phyloP scores from a whole-genome alignment of 345 rosid species.

The Brassica rapa region DNA sequence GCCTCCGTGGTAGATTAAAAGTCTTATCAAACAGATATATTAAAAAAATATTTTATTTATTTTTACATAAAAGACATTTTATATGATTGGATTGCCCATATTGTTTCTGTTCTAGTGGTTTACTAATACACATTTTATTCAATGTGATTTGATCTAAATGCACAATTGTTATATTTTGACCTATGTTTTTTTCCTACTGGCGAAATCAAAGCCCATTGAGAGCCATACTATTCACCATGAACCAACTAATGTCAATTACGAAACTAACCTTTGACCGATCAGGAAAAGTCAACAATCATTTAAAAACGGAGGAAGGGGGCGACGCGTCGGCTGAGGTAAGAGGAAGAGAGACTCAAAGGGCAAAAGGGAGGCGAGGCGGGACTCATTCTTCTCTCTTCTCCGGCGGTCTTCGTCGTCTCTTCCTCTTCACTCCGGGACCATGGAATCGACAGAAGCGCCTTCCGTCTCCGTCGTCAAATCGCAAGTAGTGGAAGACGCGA shows the following conservation, averaged over 20 bases:
- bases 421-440: conserved; percentile 40
- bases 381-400: conserved; percentile 8
- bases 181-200: too few species aligned
- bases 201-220: not conserved
- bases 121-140: not conserved
- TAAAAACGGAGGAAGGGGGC: not conserved
- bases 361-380: not conserved
- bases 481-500: conserved; percentile 15
- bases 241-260: not conserved
- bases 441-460: conserved; percentile 42
- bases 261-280: not conserved
- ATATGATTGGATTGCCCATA: too few species aligned
- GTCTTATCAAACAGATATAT: too few species aligned
- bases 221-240: not conserved
- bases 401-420: conserved; percentile 29
- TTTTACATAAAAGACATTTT: too few species aligned
- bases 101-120: too few species aligned
- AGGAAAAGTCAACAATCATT: not conserved
- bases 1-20: too few species aligned
- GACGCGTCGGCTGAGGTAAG: not conserved
- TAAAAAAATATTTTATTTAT: too few species aligned
- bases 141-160: not conserved
- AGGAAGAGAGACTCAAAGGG: conserved; percentile 1
- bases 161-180: too few species aligned
- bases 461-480: conserved; percentile 28